A percentile compares a stretch with the other conserved stretches of the same genome.
Conservation (phyloP, 495 filamentous ascomycete genomes). For the Cudoniella acicularis region DNA sequence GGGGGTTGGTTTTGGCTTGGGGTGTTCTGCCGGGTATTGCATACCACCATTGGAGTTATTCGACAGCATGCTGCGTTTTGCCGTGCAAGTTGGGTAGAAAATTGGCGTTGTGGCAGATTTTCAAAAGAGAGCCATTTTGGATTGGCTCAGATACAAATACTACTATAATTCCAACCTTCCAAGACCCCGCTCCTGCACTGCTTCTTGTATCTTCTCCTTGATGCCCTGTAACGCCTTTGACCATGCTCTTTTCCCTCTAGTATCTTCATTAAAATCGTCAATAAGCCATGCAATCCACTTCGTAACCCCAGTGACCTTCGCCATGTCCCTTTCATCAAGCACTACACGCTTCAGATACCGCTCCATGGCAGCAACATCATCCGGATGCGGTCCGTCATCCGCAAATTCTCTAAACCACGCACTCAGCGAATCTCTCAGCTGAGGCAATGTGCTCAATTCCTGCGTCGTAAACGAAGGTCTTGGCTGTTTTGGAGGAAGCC, state of each 20-base stretch:
- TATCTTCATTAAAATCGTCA: conserved; percentile 40
- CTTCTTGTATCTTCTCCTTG: conserved; percentile 55
- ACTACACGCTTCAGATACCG: conserved; percentile 68
- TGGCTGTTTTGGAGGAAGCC: conserved; percentile 47
- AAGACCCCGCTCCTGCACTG: conserved; percentile 59
- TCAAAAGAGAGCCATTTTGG: not conserved
- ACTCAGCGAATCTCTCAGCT: conserved; percentile 57
- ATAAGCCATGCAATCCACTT: conserved; percentile 73
- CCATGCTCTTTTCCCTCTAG: conserved; percentile 35
- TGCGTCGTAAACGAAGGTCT: conserved; percentile 64
- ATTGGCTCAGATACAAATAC: not conserved
- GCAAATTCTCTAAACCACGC: conserved; percentile 66
- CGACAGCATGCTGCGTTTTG: not conserved
- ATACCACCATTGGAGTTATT: not conserved
- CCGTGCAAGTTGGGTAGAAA: not conserved
- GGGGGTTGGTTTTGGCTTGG: not conserved
- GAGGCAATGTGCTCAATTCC: conserved; percentile 48
- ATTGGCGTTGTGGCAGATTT: not conserved
- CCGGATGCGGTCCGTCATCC: conserved; percentile 66
- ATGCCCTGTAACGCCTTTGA: conserved; percentile 48
- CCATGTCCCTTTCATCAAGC: conserved; percentile 67
- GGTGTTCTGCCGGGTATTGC: not conserved
- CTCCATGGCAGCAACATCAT: conserved; percentile 70
- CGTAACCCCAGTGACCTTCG: conserved; percentile 63
- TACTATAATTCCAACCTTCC: conserved; percentile 43